phyloP scores from a whole-genome alignment of 768 basidiomycete species.

The Asterophora parasitica region DNA sequence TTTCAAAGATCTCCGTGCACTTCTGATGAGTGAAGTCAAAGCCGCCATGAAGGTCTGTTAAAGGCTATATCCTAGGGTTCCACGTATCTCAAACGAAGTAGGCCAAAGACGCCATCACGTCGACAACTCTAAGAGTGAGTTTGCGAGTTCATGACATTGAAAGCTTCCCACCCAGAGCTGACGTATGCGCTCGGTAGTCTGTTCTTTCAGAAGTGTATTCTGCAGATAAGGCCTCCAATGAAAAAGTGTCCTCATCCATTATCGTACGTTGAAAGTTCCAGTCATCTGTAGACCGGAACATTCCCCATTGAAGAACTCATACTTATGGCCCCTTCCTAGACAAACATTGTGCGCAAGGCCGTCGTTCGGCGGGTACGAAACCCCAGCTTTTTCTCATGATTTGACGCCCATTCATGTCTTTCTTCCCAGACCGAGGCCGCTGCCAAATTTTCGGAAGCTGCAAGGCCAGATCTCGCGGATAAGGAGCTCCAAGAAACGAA shows the following conservation, averaged over 20 bases:
- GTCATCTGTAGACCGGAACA: too few species aligned
- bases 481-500: conserved; percentile 57
- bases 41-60: conserved; percentile 60
- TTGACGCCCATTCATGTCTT: conserved; percentile 2
- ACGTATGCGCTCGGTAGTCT: conserved; percentile 36
- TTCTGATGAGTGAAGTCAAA: conserved; percentile 52
- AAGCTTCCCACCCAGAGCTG: not conserved
- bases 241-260: conserved; percentile 39
- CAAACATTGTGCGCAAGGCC: conserved; percentile 53
- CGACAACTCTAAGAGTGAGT: conserved; percentile 56
- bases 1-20: conserved; percentile 45
- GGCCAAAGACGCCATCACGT: conserved; percentile 52
- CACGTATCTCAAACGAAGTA: conserved; percentile 20
- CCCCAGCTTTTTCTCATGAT: not conserved
- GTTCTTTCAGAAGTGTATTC: conserved; percentile 66
- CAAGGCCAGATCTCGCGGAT: conserved; percentile 60
- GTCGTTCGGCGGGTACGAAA: conserved; percentile 50
- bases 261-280: conserved; percentile 35
- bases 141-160: not conserved
- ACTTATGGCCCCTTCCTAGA: conserved; percentile 16
- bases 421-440: conserved; percentile 52
- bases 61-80: not conserved
- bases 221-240: conserved; percentile 52
- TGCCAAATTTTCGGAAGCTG: conserved; percentile 47
- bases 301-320: too few species aligned